These are phyloP conservation scores for Eragrostis tef DNA, from an alignment of 202 grass and related monocot species.

Conservation along the genomic window DNA sequence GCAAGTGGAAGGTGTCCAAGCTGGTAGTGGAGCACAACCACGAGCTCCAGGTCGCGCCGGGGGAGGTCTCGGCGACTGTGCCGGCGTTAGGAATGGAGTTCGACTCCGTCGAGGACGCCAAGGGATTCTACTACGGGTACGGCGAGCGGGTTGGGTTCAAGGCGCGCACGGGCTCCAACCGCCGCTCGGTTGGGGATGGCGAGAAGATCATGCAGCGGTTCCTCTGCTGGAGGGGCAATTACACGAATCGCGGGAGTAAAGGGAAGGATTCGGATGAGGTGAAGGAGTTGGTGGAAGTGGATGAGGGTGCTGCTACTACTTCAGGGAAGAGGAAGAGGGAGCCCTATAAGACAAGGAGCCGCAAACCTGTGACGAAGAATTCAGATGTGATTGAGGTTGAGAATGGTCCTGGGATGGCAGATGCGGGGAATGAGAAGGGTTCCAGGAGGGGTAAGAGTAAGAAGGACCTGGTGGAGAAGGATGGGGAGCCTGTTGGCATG, in stretches of 20 bases:
- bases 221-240: conserved; percentile 67
- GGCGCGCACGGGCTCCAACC: too few relatives aligned
- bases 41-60: conserved; percentile 40
- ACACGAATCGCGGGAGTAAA: conserved; percentile 8
- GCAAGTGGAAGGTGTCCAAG: conserved; percentile 74
- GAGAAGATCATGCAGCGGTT: conserved; percentile 83
- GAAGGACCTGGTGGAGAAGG: background rate
- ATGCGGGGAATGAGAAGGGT: background rate
- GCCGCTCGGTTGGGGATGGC: conserved; percentile 56
- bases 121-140: conserved; percentile 70
- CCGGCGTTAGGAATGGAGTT: conserved; percentile 78
- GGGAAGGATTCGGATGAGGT: conserved; percentile 41
- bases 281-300: conserved; percentile 43
- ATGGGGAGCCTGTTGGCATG: conserved; percentile 2
- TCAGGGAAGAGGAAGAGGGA: conserved; percentile 48
- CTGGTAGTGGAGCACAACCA: conserved; percentile 80
- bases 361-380: conserved; percentile 27
- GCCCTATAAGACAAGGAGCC: conserved; percentile 47
- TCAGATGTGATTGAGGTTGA: conserved; percentile 34
- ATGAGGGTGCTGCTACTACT: conserved; percentile 27
- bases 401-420: conserved; percentile 13
- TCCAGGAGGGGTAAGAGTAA: conserved; percentile 32
- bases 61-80: background rate
- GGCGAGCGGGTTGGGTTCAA: conserved; percentile 57
- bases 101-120: conserved; percentile 70